Base-by-base conservation (phyloP, 2,329 filamentous ascomycete species). In the Xylariaceae sp. region DNA sequence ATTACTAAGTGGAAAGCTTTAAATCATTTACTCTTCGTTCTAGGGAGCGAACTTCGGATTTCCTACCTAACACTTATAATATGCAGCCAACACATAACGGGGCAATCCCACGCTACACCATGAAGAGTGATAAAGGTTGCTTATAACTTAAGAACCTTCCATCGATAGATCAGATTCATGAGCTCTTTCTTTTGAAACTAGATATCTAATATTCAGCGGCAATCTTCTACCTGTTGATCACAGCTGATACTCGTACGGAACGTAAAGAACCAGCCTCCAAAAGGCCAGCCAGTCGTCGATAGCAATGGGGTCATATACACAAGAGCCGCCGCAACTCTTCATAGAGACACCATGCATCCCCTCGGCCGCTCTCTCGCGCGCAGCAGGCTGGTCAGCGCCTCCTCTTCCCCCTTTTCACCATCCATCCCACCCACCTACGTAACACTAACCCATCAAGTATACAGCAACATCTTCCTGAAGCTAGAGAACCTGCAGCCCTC, bases 401-500 rank as follows among this genome's bases (percentile, higher is more conserved):
- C 46, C n/a, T n/a, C n/a, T n/a, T n/a, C n/a, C n/a, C n/a, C n/a
- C n/a, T 10, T 40, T 40, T n/a, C 44, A 16, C 43, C 2, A n/a
- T n/a, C n/a, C n/a, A n/a, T n/a, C n/a, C n/a, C n/a, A n/a, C n/a
- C 32, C 2, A 3, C 29, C 2, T 14, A 16, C 2, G 5, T 20
- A 19, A 49, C 19, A 46, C 49, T 57, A 41, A 62, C 14, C n/a
- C 12, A 44, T 12, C n/a, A 23, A 5, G 16, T 40, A 23, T 47
- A n/a, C 58, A 82, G 89, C 77, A 87, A 89, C 76, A 85, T 96
- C 72, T 90, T 89, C 73, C 85, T 96, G 67, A 96, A 96, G 73
- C 84, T 95, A 60, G 91, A 96, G 67, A 90, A 89, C 70, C 83
- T 92, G 52, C 91, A 96, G 69, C 91, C 91, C 3, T 89, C 88